These are phyloP conservation scores for Populus pruinosa DNA, from an alignment of 345 rosid genomes.

Conservation along the genomic window DNA sequence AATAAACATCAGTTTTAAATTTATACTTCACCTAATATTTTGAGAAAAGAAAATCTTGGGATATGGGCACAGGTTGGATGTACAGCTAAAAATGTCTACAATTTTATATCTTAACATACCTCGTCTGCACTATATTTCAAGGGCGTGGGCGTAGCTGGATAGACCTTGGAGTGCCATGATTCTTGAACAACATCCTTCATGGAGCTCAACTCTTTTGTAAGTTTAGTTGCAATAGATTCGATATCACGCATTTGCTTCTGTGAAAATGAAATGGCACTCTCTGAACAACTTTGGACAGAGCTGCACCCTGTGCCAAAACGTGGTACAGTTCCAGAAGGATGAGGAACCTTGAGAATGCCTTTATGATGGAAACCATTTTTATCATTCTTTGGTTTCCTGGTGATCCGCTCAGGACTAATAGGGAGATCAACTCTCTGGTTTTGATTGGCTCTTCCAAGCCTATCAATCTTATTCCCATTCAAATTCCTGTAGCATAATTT, in stretches of 20 bases:
- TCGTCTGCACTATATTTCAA: slow-evolving; percentile 44
- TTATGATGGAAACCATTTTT: slow-evolving; percentile 32
- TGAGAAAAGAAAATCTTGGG: not conserved
- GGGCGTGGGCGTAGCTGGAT: slow-evolving; percentile 28
- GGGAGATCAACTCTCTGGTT: slow-evolving; percentile 37
- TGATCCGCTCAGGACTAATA: slow-evolving; percentile 25
- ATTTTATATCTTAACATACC: slow-evolving; percentile 35
- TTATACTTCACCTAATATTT: not conserved
- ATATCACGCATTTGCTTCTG: slow-evolving; percentile 71
- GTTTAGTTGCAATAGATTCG: slow-evolving; percentile 53
- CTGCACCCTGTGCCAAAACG: slow-evolving; percentile 34
- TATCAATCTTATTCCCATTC: slow-evolving; percentile 32
- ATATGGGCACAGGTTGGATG: not conserved
- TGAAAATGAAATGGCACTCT: slow-evolving; percentile 69
- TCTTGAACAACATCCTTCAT: slow-evolving; percentile 62
- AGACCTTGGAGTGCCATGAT: slow-evolving; percentile 33
- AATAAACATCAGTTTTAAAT: not conserved
- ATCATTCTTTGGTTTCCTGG: slow-evolving; percentile 27
- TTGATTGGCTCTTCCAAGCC: slow-evolving; percentile 42
- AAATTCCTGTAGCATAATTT: slow-evolving; percentile 48
- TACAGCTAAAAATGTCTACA: not conserved
- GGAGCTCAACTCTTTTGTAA: slow-evolving; percentile 53
- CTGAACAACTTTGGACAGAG: slow-evolving; percentile 49
- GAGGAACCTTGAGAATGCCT: slow-evolving; percentile 38
- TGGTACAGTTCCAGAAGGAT: slow-evolving; percentile 21